Percentiles rank a stretch among this genome's conserved stretches.
These are phyloP conservation scores for Coleophoma crateriformis DNA, from an alignment of 2,329 filamentous ascomycete species.

Conservation along the genomic window DNA sequence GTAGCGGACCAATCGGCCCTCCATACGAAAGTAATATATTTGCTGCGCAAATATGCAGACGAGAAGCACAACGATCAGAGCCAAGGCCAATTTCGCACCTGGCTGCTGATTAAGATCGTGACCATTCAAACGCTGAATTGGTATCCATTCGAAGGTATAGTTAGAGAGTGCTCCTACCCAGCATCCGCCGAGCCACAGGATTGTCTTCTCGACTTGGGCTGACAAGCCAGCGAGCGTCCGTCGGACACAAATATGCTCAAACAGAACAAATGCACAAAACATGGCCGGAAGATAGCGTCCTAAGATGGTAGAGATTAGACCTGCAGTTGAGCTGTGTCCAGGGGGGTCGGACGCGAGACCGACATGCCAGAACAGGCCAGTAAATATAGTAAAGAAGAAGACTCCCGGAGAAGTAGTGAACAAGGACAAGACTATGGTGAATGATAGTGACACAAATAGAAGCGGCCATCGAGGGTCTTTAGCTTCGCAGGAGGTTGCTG, in stretches of 20 bases:
- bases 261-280: conserved; percentile 84
- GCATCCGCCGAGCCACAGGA: conserved; percentile 83
- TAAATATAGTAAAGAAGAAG: conserved; percentile 82
- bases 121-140: conserved; percentile 83
- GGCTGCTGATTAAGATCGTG: conserved; percentile 88
- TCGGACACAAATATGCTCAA: conserved; percentile 72
- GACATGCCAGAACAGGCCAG: conserved; percentile 82
- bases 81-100: conserved; percentile 77
- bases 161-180: conserved; percentile 93
- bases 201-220: conserved; percentile 82
- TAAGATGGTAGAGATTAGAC: conserved; percentile 70
- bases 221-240: conserved; percentile 67
- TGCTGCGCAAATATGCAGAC: conserved; percentile 66
- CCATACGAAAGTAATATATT: conserved; percentile 79
- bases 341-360: conserved; percentile 88
- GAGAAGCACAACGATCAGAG: conserved; percentile 69
- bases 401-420: conserved; percentile 73
- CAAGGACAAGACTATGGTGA: conserved; percentile 71
- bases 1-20: conserved; percentile 73
- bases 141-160: conserved; percentile 91
- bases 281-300: conserved; percentile 82
- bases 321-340: conserved; percentile 57
- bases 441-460: conserved; percentile 74
- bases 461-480: conserved; percentile 80
- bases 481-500: conserved; percentile 59